Evolutionary conservation across 1,284 basidiomycete species (phyloP).

Genomic region (Cryptococcus wingfieldii): DNA sequence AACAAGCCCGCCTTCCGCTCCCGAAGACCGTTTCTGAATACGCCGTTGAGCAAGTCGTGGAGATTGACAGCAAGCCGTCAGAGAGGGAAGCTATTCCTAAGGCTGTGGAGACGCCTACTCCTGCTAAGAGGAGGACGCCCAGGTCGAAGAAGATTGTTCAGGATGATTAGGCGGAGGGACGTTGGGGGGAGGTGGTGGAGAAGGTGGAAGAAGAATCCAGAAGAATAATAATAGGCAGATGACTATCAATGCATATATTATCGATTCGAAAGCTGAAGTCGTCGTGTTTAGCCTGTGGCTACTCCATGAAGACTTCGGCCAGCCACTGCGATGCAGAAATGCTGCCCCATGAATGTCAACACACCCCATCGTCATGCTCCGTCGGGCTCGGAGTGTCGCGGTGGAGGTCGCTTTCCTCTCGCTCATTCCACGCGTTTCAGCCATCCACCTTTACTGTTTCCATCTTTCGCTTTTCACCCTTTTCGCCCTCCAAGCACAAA

Average conservation of each 20-base stretch:
- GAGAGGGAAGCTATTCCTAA: background rate
- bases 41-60: slow-evolving; percentile 3
- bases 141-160: slow-evolving; percentile 1
- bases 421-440: slow-evolving; percentile 1
- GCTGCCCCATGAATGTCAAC: too few species aligned
- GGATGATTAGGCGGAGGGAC: background rate
- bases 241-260: background rate
- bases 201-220: background rate
- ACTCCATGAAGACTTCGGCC: too few species aligned
- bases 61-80: background rate
- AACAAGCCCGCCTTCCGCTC: slow-evolving; percentile 8
- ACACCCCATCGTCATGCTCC: background rate
- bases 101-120: background rate
- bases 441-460: background rate
- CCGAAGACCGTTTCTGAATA: slow-evolving; percentile 8
- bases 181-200: background rate
- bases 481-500: background rate
- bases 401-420: slow-evolving; percentile 2
- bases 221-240: background rate
- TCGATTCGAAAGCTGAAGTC: too few species aligned
- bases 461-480: background rate
- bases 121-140: background rate
- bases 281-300: too few species aligned
- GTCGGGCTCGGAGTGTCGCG: background rate
- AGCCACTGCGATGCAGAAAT: too few species aligned